Evolutionary conservation across 257 asterid genomes (phyloP).

Genomic region (Solanum tarapatanum): DNA sequence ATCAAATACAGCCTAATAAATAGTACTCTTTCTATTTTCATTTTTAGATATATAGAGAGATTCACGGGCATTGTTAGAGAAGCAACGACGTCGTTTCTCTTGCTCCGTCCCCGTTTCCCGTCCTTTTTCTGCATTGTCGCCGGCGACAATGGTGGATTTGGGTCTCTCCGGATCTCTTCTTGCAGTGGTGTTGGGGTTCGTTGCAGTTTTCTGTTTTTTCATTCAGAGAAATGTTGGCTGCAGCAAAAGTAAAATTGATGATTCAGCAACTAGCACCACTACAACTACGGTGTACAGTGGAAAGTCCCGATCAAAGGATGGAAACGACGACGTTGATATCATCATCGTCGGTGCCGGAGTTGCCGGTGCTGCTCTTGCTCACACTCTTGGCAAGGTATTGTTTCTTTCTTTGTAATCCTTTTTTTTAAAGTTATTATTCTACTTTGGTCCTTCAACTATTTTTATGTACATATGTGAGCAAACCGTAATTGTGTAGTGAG

Average conservation of each 20-base stretch:
- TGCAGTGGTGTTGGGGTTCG: constrained; percentile 31
- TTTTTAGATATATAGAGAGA: background rate
- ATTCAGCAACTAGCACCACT: constrained; percentile 12
- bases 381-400: constrained; percentile 68
- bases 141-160: constrained; percentile 30
- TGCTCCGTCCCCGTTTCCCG: background rate
- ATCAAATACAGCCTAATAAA: background rate
- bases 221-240: constrained; percentile 7
- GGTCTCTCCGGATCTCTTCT: constrained; percentile 24
- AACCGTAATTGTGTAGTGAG: background rate
- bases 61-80: background rate
- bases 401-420: background rate
- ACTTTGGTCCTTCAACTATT: background rate
- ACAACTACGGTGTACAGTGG: constrained; percentile 35
- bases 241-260: constrained; percentile 1
- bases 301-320: constrained; percentile 33
- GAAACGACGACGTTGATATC: constrained; percentile 19
- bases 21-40: background rate
- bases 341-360: constrained; percentile 58
- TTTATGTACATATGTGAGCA: background rate
- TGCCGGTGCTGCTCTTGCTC: constrained; percentile 70
- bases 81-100: background rate
- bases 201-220: constrained; percentile 15
- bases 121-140: constrained; percentile 28
- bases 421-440: background rate